Evolutionary conservation across 305 asterid species (phyloP).

Genomic region (Coffea humblotiana): DNA sequence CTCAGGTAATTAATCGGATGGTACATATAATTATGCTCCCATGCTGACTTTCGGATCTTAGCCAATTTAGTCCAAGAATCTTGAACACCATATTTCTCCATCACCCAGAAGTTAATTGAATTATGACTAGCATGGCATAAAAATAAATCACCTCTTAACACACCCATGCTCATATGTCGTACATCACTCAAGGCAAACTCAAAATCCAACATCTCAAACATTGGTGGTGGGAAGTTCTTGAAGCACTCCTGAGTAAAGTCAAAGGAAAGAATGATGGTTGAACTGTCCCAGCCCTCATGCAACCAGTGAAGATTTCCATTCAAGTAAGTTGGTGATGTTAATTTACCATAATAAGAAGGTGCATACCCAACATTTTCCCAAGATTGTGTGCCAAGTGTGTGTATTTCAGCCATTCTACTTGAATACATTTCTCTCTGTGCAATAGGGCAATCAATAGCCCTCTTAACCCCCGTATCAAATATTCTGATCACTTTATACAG

Average conservation of each 20-base stretch:
- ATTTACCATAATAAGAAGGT: background rate
- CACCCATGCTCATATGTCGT: background rate
- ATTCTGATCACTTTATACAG: constrained; percentile 11
- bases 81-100: constrained; percentile 4
- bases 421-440: too few species aligned
- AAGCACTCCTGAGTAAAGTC: background rate
- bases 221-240: background rate
- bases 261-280: background rate
- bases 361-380: constrained; percentile 8
- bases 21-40: background rate
- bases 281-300: background rate
- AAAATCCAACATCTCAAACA: background rate
- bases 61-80: constrained; percentile 6
- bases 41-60: background rate
- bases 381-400: constrained; percentile 6
- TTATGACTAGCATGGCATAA: background rate
- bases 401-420: constrained; percentile 7
- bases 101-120: background rate
- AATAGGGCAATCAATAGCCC: background rate
- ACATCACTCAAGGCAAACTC: background rate
- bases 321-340: constrained; percentile 3
- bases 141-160: constrained; percentile 4
- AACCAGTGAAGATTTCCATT: constrained; percentile 14
- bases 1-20: constrained; percentile 12
- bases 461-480: background rate